phyloP scores from a whole-genome alignment of 2,329 filamentous ascomycete genomes.

The Aspergillus neotritici region DNA sequence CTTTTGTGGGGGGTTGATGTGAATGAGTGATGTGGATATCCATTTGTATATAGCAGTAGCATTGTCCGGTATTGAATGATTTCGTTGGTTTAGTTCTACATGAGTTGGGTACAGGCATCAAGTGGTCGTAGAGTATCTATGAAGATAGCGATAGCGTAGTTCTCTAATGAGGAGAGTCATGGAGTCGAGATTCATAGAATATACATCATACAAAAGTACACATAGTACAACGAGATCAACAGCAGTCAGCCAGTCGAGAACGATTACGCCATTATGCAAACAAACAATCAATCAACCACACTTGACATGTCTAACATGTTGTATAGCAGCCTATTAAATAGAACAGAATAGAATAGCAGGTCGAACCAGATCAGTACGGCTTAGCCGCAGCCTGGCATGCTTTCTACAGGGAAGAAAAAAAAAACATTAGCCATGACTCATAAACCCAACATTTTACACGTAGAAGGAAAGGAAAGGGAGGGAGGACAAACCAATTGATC shows the following conservation, averaged over 20 bases:
- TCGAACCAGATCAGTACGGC: constrained; percentile 52
- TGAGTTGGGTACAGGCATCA: too few relatives aligned
- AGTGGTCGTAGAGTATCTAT: too few relatives aligned
- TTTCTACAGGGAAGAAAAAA: constrained; percentile 48
- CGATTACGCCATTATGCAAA: constrained; percentile 20
- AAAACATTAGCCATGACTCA: neutral
- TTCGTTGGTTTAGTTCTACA: too few relatives aligned
- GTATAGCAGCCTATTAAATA: constrained; percentile 3
- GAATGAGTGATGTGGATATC: too few relatives aligned
- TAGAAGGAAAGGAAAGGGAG: neutral
- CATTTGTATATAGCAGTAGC: too few relatives aligned
- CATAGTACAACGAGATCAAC: constrained; percentile 9
- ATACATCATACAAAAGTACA: neutral
- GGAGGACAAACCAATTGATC: constrained; percentile 66
- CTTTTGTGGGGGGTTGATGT: too few relatives aligned
- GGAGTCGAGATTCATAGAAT: too few relatives aligned
- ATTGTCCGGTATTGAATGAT: too few relatives aligned
- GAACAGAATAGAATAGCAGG: neutral
- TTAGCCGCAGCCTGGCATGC: constrained; percentile 74
- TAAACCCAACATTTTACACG: neutral
- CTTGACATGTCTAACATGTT: constrained; percentile 2
- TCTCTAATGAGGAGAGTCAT: too few relatives aligned
- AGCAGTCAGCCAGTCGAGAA: constrained; percentile 15
- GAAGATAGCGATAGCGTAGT: too few relatives aligned
- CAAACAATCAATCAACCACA: constrained; percentile 5